Evolutionary conservation across 306 rosid species (phyloP).

Genomic region (Inga leiocalycina): DNA sequence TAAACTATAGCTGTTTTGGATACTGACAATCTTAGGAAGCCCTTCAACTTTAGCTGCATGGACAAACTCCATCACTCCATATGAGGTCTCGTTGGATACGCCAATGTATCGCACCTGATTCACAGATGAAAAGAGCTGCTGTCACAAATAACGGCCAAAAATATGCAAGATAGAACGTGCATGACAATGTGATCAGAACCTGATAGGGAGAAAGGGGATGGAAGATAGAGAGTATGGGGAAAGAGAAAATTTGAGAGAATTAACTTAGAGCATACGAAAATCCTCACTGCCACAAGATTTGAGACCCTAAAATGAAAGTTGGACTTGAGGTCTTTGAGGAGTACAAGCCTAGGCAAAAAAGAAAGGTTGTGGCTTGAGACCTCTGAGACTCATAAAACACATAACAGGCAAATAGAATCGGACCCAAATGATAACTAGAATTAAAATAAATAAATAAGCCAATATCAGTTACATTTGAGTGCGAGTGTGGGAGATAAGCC

Average conservation of each 20-base stretch:
- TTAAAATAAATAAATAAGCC: too few relatives aligned
- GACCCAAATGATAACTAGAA: too few relatives aligned
- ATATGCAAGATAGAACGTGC: slow-evolving; percentile 30
- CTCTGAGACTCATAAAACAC: too few relatives aligned
- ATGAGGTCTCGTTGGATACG: slow-evolving; percentile 94
- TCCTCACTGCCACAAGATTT: too few relatives aligned
- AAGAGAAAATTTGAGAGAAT: background rate
- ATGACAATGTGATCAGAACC: slow-evolving; percentile 24
- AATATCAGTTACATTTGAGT: too few relatives aligned
- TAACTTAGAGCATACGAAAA: background rate
- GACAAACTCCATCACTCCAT: slow-evolving; percentile 94
- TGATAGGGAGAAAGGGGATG: background rate
- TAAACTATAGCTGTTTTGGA: slow-evolving; percentile 85
- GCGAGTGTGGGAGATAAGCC: too few relatives aligned
- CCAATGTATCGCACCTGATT: slow-evolving; percentile 84
- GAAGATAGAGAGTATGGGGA: background rate
- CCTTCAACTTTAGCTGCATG: slow-evolving; percentile 82
- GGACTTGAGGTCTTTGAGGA: too few relatives aligned
- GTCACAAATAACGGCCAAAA: slow-evolving; percentile 12
- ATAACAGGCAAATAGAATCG: too few relatives aligned
- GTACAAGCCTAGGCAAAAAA: too few relatives aligned
- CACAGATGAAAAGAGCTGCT: slow-evolving; percentile 20
- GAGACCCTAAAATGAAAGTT: too few relatives aligned
- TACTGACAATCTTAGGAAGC: slow-evolving; percentile 90
- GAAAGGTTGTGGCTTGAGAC: too few relatives aligned